A percentile compares a stretch with the other conserved stretches of the same genome.
Conservation (phyloP, 2,329 filamentous ascomycete species). For the Lizonia empirigonia region DNA sequence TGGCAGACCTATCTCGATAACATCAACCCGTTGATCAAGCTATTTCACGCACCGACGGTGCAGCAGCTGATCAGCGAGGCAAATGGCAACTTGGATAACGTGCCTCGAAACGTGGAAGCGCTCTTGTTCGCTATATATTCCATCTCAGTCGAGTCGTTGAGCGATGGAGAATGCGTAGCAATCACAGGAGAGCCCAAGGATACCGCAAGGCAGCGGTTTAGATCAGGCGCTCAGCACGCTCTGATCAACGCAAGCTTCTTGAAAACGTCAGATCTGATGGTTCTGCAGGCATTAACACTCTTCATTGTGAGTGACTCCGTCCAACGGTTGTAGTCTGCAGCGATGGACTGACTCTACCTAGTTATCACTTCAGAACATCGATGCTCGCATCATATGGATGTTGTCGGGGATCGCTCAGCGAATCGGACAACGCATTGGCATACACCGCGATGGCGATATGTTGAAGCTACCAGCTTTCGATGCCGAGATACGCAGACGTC, state of each 20-base stretch:
- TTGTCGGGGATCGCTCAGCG: conserved; percentile 66
- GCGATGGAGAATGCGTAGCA: conserved; percentile 59
- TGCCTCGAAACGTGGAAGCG: conserved; percentile 65
- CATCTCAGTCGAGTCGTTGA: conserved; percentile 55
- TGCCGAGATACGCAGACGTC: conserved; percentile 58
- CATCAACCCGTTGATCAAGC: conserved; percentile 74
- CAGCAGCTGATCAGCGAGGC: conserved; percentile 70
- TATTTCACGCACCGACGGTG: conserved; percentile 73
- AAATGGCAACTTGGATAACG: conserved; percentile 59
- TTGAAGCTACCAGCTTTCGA: conserved; percentile 63
- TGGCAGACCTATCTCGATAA: conserved; percentile 78
- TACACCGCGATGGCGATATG: conserved; percentile 63
- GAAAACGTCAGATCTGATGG: conserved; percentile 66
- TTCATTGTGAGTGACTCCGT: conserved; percentile 62
- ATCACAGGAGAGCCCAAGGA: conserved; percentile 62
- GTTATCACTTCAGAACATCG: conserved; percentile 52
- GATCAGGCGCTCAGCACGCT: conserved; percentile 66
- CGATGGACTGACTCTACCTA: conserved; percentile 29
- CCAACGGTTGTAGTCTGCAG: neutral
- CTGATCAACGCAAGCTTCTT: conserved; percentile 71
- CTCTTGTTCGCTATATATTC: conserved; percentile 43
- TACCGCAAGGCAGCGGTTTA: conserved; percentile 59
- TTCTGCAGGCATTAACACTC: conserved; percentile 70
- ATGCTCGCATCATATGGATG: conserved; percentile 65
- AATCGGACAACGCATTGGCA: conserved; percentile 64